Conservation (phyloP, 305 asterid genomes). For the Rubia balearica region DNA sequence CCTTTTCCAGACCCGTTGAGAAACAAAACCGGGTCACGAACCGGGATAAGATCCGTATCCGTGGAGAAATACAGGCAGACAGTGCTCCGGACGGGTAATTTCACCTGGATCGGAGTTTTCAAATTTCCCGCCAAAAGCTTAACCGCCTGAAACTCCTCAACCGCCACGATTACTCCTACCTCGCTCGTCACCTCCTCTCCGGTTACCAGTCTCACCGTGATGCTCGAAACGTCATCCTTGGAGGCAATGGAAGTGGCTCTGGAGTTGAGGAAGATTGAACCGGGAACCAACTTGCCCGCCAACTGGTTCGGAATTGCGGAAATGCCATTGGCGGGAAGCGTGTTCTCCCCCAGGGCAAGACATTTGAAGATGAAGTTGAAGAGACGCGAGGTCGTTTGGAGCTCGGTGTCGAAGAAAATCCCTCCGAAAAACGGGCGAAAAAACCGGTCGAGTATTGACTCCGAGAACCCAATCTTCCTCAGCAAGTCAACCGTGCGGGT, state of each 20-base stretch:
- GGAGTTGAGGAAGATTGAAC: constrained; percentile 47
- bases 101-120: constrained; percentile 23
- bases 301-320: constrained; percentile 76
- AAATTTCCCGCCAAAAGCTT: constrained; percentile 41
- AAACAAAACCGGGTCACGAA: constrained; percentile 62
- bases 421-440: constrained; percentile 91
- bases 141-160: constrained; percentile 71
- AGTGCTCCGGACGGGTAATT: constrained; percentile 63
- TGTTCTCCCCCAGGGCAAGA: constrained; percentile 77
- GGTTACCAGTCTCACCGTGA: constrained; percentile 34
- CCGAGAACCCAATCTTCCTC: constrained; percentile 64
- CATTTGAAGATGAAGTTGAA: constrained; percentile 81
- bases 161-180: constrained; percentile 71
- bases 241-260: constrained; percentile 40
- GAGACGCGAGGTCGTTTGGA: constrained; percentile 77
- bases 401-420: constrained; percentile 72
- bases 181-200: constrained; percentile 52
- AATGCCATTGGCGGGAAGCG: constrained; percentile 79
- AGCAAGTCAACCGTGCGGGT: constrained; percentile 41
- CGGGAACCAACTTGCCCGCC: constrained; percentile 47
- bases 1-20: constrained; percentile 75
- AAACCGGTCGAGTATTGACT: constrained; percentile 60
- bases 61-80: constrained; percentile 67
- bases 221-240: constrained; percentile 25
- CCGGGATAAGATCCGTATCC: constrained; percentile 48